Percentiles rank a stretch among this genome's conserved stretches.
phyloP scores from a whole-genome alignment of 352 stramenopile genomes.

The Globisporangium yorkense region DNA sequence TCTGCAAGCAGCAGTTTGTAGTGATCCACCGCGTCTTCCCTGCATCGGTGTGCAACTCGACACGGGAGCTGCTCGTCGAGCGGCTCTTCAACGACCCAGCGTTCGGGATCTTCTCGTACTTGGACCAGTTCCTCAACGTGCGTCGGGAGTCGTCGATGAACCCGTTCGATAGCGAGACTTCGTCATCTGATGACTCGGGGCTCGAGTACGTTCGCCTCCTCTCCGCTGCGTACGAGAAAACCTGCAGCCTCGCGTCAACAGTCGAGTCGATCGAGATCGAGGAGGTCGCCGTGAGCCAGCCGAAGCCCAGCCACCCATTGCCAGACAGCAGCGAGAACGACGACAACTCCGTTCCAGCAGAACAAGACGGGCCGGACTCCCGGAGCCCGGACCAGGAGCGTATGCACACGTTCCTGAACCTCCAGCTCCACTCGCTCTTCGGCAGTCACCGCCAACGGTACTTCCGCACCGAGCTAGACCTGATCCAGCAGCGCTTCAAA shows the following conservation, averaged over 20 bases:
- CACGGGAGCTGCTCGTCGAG: slow-evolving; percentile 62
- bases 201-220: slow-evolving; percentile 63
- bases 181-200: slow-evolving; percentile 10
- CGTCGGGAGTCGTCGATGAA: slow-evolving; percentile 17
- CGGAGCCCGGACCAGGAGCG: slow-evolving; percentile 21
- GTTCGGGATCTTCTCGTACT: slow-evolving; percentile 70
- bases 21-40: slow-evolving; percentile 66
- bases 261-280: slow-evolving; percentile 41
- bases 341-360: background rate
- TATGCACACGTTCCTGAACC: slow-evolving; percentile 62
- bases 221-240: slow-evolving; percentile 60
- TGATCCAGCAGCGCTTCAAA: slow-evolving; percentile 46
- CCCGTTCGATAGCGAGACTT: background rate
- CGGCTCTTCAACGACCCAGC: slow-evolving; percentile 73
- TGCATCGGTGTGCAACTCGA: slow-evolving; percentile 25
- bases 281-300: too few relatives aligned
- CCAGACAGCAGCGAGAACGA: background rate
- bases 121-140: slow-evolving; percentile 64
- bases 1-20: slow-evolving; percentile 67
- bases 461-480: slow-evolving; percentile 54
- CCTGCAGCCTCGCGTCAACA: slow-evolving; percentile 31
- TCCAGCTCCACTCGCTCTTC: slow-evolving; percentile 79
- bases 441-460: slow-evolving; percentile 66
- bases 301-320: background rate
- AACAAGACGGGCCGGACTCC: slow-evolving; percentile 3